Evolutionary conservation across 345 rosid species (phyloP), one percentile per base, ranked within the genome.

Genomic region (Isatis tinctoria): DNA sequence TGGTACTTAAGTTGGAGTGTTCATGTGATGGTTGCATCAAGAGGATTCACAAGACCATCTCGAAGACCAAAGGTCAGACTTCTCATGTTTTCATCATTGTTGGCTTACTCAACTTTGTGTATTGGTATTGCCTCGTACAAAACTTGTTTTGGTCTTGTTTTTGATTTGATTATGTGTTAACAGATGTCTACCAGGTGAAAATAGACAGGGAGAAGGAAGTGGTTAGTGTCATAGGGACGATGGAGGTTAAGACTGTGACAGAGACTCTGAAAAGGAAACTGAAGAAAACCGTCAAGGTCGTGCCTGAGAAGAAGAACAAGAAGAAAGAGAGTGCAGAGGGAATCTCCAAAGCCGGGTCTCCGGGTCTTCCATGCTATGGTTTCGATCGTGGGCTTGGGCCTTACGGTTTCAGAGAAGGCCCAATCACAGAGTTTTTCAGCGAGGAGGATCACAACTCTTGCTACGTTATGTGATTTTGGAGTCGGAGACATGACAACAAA

Each of bases 1-100:
- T 83, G 78, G 83, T 83, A 10, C 75, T 92, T 74, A 92, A 90
- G 79, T 67, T 95, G 80, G 48, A 17, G 2, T 76, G 88, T 56
- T 84, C 88, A 51, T 95, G 97, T 75, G 77, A 74, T n/a, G 97
- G 99, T 22, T 95, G 99, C 80, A 61, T 81, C 41, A 87, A 65
- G 45, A 95, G 75, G 90, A 86, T 95, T 74, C 54, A 30, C 62
- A 90, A 83, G 74, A 70, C 69, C 1, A 65, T 85, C 67, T 41
- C 56, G 14, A 87, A 81, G 66, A 78, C 88, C 65, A 82, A 84
- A 78, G 99, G 99, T 92, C 44, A 60, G 10, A 68, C 0, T 16
- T 53, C 0, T 54, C 43, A 41, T 45, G 3, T 22, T 51, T 8
- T 24, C 51, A 65, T 32, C 8, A 20, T 2, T n/a, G 2, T 13